These are phyloP conservation scores for Telopea speciosissima DNA, from an alignment of 177 flowering plant genomes.

Conservation along the genomic window DNA sequence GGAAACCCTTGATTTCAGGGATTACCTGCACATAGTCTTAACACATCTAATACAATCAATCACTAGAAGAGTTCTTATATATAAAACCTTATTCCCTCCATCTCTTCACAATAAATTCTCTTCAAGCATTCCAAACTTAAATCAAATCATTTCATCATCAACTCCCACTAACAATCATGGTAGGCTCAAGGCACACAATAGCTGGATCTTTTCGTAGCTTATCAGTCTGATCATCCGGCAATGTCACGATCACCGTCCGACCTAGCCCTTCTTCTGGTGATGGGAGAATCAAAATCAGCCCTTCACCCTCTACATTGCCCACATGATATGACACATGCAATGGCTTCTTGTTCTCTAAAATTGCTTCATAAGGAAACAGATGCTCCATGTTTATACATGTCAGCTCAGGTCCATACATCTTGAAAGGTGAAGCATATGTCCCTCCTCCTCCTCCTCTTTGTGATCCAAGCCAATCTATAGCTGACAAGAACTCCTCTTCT, in stretches of 20 bases:
- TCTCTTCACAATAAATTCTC: too few species aligned
- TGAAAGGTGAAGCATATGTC: slow-evolving; percentile 32
- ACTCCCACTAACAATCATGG: slow-evolving; percentile 28
- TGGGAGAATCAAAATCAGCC: slow-evolving; percentile 61
- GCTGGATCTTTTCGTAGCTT: slow-evolving; percentile 36
- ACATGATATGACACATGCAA: slow-evolving; percentile 51
- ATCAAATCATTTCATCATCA: too few species aligned
- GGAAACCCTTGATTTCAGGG: too few species aligned
- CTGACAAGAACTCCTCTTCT: slow-evolving; percentile 48
- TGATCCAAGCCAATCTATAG: slow-evolving; percentile 41
- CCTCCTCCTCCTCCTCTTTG: slow-evolving; percentile 33
- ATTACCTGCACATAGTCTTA: too few species aligned
- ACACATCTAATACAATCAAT: too few species aligned
- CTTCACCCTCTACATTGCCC: slow-evolving; percentile 56
- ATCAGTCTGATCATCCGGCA: slow-evolving; percentile 41
- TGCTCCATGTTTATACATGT: slow-evolving; percentile 60
- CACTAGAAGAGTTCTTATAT: too few species aligned
- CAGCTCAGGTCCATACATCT: slow-evolving; percentile 61
- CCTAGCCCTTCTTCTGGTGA: slow-evolving; percentile 55
- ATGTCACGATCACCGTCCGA: slow-evolving; percentile 50
- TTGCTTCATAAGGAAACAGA: slow-evolving; percentile 27
- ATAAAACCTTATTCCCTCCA: too few species aligned
- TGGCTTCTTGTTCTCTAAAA: slow-evolving; percentile 41
- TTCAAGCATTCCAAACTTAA: too few species aligned
- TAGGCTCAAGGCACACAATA: slow-evolving; percentile 34